Percentiles rank a stretch among this genome's conserved stretches.
phyloP scores from a whole-genome alignment of 164 flowering plant genomes.

The Nymphaea thermarum region DNA sequence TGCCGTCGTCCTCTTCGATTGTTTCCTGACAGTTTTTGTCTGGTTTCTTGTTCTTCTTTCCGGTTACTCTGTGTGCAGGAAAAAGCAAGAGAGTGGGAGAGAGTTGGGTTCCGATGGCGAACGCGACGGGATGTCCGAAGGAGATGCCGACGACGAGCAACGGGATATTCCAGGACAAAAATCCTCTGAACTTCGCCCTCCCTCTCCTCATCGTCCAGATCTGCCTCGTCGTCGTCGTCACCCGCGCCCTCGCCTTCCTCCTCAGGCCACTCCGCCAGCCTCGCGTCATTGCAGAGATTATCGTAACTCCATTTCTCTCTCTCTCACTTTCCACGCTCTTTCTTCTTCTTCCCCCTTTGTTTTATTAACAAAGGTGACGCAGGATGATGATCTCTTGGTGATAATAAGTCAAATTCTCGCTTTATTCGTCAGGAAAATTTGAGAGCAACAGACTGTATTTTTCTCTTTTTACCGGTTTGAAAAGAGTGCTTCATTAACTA shows the following conservation, averaged over 20 bases:
- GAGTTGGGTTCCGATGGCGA: conserved; percentile 7
- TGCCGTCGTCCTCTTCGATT: too few relatives aligned
- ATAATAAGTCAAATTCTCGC: too few relatives aligned
- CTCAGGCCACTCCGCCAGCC: conserved; percentile 73
- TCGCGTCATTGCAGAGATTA: conserved; percentile 78
- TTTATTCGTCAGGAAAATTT: too few relatives aligned
- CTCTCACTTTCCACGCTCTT: not conserved
- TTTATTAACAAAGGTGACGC: too few relatives aligned
- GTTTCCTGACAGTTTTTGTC: too few relatives aligned
- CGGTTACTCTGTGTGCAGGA: not conserved
- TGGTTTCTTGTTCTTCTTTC: too few relatives aligned
- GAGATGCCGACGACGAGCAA: conserved; percentile 73
- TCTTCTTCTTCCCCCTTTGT: too few relatives aligned
- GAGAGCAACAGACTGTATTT: too few relatives aligned
- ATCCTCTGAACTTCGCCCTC: conserved; percentile 63
- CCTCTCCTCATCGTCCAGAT: conserved; percentile 76
- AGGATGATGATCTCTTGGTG: too few relatives aligned
- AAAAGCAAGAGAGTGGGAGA: not conserved
- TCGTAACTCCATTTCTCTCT: conserved; percentile 31
- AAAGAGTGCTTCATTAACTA: too few relatives aligned
- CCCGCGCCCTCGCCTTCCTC: conserved; percentile 48
- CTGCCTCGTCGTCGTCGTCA: conserved; percentile 45
- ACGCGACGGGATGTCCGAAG: conserved; percentile 21
- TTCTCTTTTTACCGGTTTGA: too few relatives aligned
- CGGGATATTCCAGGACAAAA: conserved; percentile 72